Percentiles rank a stretch among this genome's conserved stretches.
Evolutionary conservation across 2,329 filamentous ascomycete species (phyloP).

Genomic region (Helminthosporium solani): DNA sequence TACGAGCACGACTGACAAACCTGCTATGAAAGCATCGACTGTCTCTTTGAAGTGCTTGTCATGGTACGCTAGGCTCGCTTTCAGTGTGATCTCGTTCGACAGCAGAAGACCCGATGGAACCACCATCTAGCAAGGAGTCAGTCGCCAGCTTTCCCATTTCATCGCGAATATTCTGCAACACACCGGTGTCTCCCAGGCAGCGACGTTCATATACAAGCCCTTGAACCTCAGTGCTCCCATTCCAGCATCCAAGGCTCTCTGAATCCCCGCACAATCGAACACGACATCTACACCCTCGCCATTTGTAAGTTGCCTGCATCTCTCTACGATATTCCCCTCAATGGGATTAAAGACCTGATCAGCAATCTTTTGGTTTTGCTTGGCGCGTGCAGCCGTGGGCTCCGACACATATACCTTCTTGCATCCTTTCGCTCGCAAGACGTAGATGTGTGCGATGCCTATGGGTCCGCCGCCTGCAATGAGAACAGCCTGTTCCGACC

Average conservation of each 20-base stretch:
- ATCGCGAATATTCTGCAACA: slow-evolving; percentile 4
- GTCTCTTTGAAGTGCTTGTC: slow-evolving; percentile 36
- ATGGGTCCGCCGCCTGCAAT: slow-evolving; percentile 50
- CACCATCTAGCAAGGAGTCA: slow-evolving; percentile 20
- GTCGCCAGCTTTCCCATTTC: slow-evolving; percentile 1
- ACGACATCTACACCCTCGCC: slow-evolving; percentile 36
- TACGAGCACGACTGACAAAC: slow-evolving; percentile 15
- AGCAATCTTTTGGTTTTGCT: slow-evolving; percentile 24
- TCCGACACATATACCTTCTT: slow-evolving; percentile 31
- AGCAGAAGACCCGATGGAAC: slow-evolving; percentile 28
- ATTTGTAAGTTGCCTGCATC: slow-evolving; percentile 26
- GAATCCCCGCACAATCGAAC: slow-evolving; percentile 40
- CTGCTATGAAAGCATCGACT: slow-evolving; percentile 33
- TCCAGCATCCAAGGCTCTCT: slow-evolving; percentile 29
- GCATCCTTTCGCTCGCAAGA: slow-evolving; percentile 33
- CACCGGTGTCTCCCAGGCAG: slow-evolving; percentile 35
- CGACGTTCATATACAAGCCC: slow-evolving; percentile 38
- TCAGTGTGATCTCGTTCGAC: slow-evolving; percentile 33
- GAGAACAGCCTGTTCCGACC: slow-evolving; percentile 17
- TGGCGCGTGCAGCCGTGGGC: slow-evolving; percentile 19
- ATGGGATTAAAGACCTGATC: slow-evolving; percentile 30
- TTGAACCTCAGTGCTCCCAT: slow-evolving; percentile 30
- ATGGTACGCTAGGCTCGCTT: slow-evolving; percentile 32
- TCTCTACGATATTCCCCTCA: slow-evolving; percentile 28
- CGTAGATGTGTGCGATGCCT: slow-evolving; percentile 45